Percentiles rank a stretch among this genome's conserved stretches.
These are phyloP conservation scores for Thelonectria olida DNA, from an alignment of 2,329 filamentous ascomycete genomes.

Conservation along the genomic window DNA sequence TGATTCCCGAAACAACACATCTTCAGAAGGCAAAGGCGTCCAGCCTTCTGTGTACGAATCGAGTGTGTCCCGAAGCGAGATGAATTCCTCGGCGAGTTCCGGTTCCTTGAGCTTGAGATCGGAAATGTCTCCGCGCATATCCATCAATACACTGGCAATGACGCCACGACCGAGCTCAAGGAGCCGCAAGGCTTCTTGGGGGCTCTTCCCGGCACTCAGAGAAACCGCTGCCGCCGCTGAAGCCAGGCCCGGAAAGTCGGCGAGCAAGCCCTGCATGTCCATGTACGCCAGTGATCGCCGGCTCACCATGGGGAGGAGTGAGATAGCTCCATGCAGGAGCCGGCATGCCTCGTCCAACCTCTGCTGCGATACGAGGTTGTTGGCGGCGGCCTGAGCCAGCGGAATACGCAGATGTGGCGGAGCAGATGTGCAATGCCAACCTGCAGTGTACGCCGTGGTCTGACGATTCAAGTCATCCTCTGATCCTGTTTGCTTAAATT, in stretches of 20 bases:
- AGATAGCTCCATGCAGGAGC: background rate
- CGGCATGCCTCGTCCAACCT: background rate
- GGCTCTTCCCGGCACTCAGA: background rate
- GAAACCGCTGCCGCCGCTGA: background rate
- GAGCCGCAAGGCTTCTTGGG: background rate
- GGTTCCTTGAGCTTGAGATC: background rate
- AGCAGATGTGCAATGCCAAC: too few species aligned
- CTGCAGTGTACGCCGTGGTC: too few species aligned
- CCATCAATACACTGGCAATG: background rate
- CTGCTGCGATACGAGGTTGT: too few species aligned
- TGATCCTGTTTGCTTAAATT: too few species aligned
- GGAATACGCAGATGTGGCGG: too few species aligned
- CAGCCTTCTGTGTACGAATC: background rate
- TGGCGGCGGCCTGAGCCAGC: too few species aligned
- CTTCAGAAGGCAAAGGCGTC: background rate
- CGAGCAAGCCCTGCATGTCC: background rate
- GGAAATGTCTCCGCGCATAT: background rate
- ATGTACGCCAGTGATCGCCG: background rate
- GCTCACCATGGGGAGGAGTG: background rate
- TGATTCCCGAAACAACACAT: background rate
- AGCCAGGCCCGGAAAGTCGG: background rate
- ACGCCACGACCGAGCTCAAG: constrained; percentile 7
- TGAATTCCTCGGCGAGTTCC: background rate
- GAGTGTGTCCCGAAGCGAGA: background rate
- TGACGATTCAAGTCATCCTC: too few species aligned